A percentile compares a stretch with the other conserved stretches of the same genome.
These are phyloP conservation scores for Phyllosticta citriasiana DNA, from an alignment of 2,329 filamentous ascomycete species.

Conservation along the genomic window DNA sequence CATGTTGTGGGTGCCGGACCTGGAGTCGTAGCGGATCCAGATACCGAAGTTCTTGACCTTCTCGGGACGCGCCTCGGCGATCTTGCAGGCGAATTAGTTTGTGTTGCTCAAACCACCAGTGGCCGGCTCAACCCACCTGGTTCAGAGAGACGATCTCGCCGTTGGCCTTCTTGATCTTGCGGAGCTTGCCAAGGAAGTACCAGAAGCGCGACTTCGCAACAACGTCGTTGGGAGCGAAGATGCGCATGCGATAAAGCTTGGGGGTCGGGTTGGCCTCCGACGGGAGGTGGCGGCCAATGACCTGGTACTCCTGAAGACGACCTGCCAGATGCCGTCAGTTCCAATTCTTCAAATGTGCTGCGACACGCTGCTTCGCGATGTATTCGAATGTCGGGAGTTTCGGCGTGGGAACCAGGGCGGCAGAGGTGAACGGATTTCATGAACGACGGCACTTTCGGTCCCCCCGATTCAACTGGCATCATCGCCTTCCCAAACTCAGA, in stretches of 20 bases:
- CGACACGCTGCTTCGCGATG: not conserved
- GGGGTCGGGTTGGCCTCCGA: conserved; percentile 94
- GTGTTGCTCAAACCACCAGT: not conserved
- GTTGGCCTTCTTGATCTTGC: conserved; percentile 99
- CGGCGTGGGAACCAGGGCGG: not conserved
- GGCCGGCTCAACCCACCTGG: conserved; percentile 55
- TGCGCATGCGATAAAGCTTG: conserved; percentile 99
- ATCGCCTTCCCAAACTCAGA: not conserved
- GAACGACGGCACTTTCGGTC: not conserved
- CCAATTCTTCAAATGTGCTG: not conserved
- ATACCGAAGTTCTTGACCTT: conserved; percentile 99
- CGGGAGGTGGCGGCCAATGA: conserved; percentile 99
- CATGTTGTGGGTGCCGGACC: conserved; percentile 99
- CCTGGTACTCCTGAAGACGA: conserved; percentile 99
- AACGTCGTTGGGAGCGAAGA: conserved; percentile 95
- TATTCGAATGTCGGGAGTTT: not conserved
- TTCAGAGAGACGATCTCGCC: conserved; percentile 98
- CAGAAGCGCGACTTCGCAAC: conserved; percentile 99
- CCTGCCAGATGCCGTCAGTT: conserved; percentile 44
- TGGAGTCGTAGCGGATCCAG: conserved; percentile 99
- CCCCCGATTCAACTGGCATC: not conserved
- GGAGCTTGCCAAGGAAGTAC: conserved; percentile 99
- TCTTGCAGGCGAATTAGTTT: conserved; percentile 43
- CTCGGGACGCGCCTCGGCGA: conserved; percentile 96
- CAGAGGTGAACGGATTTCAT: not conserved